Evolutionary conservation across 768 basidiomycete species (phyloP), one percentile per base, ranked within the genome.

Genomic region (Pleurotus salmoneostramineus): DNA sequence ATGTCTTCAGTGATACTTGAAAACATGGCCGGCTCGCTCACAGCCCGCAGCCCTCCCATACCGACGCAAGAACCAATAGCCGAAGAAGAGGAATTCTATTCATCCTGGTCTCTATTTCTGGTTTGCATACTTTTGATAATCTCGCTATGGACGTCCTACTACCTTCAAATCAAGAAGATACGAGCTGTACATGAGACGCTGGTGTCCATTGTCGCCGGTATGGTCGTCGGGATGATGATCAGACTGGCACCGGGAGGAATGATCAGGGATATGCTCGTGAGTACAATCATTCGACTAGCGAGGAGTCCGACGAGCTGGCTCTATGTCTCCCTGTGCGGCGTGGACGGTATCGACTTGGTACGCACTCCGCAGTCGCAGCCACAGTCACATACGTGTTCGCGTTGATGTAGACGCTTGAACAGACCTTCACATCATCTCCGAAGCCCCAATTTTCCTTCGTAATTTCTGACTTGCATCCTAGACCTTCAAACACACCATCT

Each of bases 201-300:
- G 33, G 91, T 99, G 15, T 91, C 95, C 17, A 94, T 98, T 62
- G 85, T 95, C 68, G 94, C 95, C 5, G 95, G 97, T 43, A 98
- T 97, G 93, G 82, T 89, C 33, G 97, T 99, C 44, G 97, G 97
- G 1, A 75, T 97, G 61, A 82, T 97, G 51, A 87, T 98, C 42
- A 79, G 97, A 62, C 77, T 98, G 44, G 87, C 91, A 1, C 95
- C 95, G 0, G 96, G 95, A 6, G 91, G 89, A 58, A 86, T 96
- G 82, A 98, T 99, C 60, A 80, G 94, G 65, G 93, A 95, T 67
- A 99, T 99, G 96, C 78, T 99, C 77, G 95, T 95, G 74, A 81
- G 94, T 72, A 27, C 33, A 10, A n/a, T 40, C 21, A 3, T 27
- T 27, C 21, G 21, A 27, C 2, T 27, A 27, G 21, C 21, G 3